Conservation (phyloP, 495 filamentous ascomycete genomes). For the Talaromyces stipitatus region DNA sequence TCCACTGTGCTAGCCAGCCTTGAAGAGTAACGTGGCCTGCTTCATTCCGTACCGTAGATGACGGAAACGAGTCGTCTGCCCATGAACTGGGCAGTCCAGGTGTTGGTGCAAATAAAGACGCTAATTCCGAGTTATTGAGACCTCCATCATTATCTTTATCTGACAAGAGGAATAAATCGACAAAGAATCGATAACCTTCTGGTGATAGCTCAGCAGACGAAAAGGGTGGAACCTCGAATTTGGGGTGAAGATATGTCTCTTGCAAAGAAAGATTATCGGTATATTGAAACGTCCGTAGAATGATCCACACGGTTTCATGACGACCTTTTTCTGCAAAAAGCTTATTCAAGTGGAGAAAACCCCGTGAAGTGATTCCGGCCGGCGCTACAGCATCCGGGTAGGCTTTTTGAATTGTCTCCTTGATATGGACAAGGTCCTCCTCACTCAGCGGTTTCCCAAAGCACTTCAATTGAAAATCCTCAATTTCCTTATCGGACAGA, state of each 20-base stretch:
- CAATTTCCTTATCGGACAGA: constrained; percentile 81
- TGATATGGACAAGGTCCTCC: constrained; percentile 83
- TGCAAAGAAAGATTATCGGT: constrained; percentile 87
- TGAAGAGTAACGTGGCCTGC: constrained; percentile 92
- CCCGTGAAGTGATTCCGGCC: constrained; percentile 68
- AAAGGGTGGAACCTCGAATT: constrained; percentile 86
- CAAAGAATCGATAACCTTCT: constrained; percentile 92
- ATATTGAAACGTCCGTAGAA: constrained; percentile 92
- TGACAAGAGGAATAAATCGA: constrained; percentile 88
- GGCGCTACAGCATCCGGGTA: constrained; percentile 55
- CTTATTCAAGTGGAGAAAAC: constrained; percentile 86
- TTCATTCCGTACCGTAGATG: constrained; percentile 90
- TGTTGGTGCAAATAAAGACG: constrained; percentile 84
- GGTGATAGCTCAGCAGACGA: constrained; percentile 92
- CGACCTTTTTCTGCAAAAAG: constrained; percentile 94
- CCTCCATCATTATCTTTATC: constrained; percentile 98
- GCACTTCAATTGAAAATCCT: constrained; percentile 82
- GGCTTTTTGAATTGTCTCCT: constrained; percentile 65
- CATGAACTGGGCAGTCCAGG: constrained; percentile 82
- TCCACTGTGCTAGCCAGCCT: constrained; percentile 98
- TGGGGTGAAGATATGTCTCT: constrained; percentile 85
- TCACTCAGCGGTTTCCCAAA: constrained; percentile 76
- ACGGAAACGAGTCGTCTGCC: constrained; percentile 88
- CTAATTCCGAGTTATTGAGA: constrained; percentile 74
- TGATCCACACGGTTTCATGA: constrained; percentile 98